These are phyloP conservation scores for Russula olivacea DNA, from an alignment of 768 basidiomycete species.

Conservation along the genomic window DNA sequence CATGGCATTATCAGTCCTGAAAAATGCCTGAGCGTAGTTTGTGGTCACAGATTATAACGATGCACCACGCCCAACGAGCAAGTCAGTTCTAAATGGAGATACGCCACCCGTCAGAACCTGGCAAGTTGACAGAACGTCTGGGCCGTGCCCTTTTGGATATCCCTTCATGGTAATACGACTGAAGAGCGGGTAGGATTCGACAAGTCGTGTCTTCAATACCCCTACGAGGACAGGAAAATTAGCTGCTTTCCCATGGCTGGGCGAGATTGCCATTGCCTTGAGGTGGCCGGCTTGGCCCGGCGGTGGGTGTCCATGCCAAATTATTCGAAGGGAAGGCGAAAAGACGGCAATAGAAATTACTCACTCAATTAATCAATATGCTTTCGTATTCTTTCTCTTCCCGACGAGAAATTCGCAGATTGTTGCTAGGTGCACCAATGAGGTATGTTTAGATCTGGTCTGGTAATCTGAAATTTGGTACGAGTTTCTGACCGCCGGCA, in stretches of 20 bases:
- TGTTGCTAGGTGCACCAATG: conserved; percentile 3
- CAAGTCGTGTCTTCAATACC: conserved; percentile 5
- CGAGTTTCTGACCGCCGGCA: conserved; percentile 1
- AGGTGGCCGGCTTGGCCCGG: neutral
- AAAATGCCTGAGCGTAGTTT: neutral
- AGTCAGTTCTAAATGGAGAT: conserved; percentile 5
- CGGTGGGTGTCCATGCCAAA: conserved; percentile 4
- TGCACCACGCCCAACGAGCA: neutral
- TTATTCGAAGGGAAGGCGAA: conserved; percentile 8
- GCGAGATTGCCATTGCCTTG: neutral
- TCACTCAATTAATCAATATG: neutral
- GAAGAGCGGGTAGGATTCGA: neutral
- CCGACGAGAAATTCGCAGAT: neutral
- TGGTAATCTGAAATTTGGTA: conserved; percentile 2
- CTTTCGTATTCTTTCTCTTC: conserved; percentile 13
- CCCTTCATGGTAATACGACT: conserved; percentile 10
- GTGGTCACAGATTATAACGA: neutral
- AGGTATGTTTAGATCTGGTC: conserved; percentile 11
- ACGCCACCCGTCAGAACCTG: neutral
- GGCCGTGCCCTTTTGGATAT: neutral
- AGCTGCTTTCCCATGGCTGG: conserved; percentile 9
- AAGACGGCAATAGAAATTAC: conserved; percentile 16
- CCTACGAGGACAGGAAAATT: conserved; percentile 2
- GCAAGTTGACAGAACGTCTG: conserved; percentile 3
- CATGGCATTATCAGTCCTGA: neutral